These are phyloP conservation scores for Lophiostoma macrostomum DNA, from an alignment of 495 filamentous ascomycete species.

Conservation along the genomic window DNA sequence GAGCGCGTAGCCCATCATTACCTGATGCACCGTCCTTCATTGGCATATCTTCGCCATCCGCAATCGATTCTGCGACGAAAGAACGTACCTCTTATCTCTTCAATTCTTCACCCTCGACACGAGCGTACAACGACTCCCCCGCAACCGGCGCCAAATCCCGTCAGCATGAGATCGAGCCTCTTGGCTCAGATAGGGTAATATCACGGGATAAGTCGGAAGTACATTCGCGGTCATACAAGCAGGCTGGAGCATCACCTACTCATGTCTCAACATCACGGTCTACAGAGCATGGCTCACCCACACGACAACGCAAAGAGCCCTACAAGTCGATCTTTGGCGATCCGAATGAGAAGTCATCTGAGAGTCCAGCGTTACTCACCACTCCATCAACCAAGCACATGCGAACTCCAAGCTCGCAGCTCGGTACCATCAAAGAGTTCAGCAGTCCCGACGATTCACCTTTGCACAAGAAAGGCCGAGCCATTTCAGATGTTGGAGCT, in stretches of 20 bases:
- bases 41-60: slow-evolving; percentile 37
- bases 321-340: slow-evolving; percentile 28
- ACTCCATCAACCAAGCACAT: slow-evolving; percentile 30
- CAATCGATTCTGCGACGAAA: slow-evolving; percentile 52
- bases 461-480: slow-evolving; percentile 41
- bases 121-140: slow-evolving; percentile 30
- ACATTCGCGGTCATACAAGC: background rate
- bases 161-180: slow-evolving; percentile 7
- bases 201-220: background rate
- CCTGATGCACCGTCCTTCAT: slow-evolving; percentile 12
- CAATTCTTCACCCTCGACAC: slow-evolving; percentile 50
- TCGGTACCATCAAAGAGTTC: slow-evolving; percentile 45
- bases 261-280: background rate
- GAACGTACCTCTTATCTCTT: slow-evolving; percentile 55
- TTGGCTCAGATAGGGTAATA: no score
- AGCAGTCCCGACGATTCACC: slow-evolving; percentile 40
- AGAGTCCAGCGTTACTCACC: background rate
- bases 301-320: slow-evolving; percentile 8
- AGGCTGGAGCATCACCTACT: background rate
- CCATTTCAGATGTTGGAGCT: slow-evolving; percentile 36
- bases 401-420: slow-evolving; percentile 25
- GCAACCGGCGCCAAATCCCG: background rate
- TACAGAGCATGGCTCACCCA: slow-evolving; percentile 6
- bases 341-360: slow-evolving; percentile 8
- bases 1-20: slow-evolving; percentile 28